These are phyloP conservation scores for Acacia confusa DNA, from an alignment of 306 rosid species.

Conservation along the genomic window DNA sequence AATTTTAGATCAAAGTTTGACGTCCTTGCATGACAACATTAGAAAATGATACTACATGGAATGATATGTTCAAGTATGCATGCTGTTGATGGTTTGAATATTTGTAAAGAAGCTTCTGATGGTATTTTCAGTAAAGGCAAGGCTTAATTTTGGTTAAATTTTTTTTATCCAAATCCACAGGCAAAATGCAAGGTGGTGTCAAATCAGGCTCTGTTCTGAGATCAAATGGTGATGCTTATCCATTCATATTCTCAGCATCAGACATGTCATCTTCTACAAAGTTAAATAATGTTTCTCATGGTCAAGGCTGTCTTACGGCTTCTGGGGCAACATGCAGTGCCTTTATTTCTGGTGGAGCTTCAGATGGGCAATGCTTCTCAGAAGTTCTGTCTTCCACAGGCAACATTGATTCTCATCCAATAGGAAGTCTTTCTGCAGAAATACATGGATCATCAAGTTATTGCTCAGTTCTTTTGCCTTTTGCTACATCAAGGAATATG, in stretches of 20 bases:
- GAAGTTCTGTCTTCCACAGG: background rate
- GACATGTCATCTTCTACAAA: conserved; percentile 29
- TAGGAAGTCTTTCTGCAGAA: background rate
- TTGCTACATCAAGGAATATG: background rate
- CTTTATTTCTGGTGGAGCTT: background rate
- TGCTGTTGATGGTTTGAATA: conserved; percentile 34
- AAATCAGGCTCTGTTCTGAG: conserved; percentile 29
- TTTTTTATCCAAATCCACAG: conserved; percentile 32
- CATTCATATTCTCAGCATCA: conserved; percentile 36
- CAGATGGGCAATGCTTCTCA: conserved; percentile 6
- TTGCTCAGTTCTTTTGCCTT: background rate
- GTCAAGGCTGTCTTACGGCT: background rate
- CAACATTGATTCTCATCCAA: background rate
- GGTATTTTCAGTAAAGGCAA: conserved; percentile 7
- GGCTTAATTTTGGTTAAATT: conserved; percentile 32
- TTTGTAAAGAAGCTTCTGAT: conserved; percentile 27
- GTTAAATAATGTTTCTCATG: conserved; percentile 33
- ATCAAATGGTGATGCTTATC: conserved; percentile 28
- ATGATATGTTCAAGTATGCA: conserved; percentile 42
- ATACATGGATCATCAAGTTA: background rate
- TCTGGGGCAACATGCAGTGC: background rate
- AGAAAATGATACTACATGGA: conserved; percentile 22
- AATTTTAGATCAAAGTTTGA: background rate
- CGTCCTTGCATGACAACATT: background rate
- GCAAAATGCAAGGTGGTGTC: conserved; percentile 18